Percentiles rank a stretch among this genome's conserved stretches.
Conservation (phyloP, 2,329 filamentous ascomycete species). For the Trichoderma guizhouense region DNA sequence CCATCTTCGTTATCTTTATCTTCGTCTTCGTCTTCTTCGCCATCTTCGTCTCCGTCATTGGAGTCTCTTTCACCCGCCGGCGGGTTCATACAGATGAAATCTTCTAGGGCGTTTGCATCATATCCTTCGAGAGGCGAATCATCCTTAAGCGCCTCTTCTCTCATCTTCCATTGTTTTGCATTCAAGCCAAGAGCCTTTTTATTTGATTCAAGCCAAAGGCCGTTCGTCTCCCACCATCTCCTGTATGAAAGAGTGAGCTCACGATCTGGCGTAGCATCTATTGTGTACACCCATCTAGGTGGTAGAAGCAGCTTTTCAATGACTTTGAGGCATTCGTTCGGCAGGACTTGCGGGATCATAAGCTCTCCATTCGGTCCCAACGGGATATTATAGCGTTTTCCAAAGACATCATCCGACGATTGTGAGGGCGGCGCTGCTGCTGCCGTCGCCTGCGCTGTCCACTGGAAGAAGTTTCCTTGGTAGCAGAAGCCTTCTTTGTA, state of each 20-base stretch:
- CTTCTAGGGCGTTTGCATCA: constrained; percentile 19
- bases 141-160: constrained; percentile 22
- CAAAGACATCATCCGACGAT: neutral
- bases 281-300: constrained; percentile 10
- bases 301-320: constrained; percentile 21
- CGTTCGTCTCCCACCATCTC: constrained; percentile 25
- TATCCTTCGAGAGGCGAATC: constrained; percentile 15
- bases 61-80: neutral
- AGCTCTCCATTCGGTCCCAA: constrained; percentile 21
- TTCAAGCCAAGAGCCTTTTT: constrained; percentile 22
- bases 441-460: neutral
- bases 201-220: constrained; percentile 22
- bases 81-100: constrained; percentile 23
- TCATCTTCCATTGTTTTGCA: constrained; percentile 23
- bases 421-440: neutral
- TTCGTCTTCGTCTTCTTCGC: neutral
- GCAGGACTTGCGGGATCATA: constrained; percentile 22
- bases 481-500: neutral
- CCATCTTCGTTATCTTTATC: neutral
- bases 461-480: neutral
- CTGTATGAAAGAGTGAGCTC: constrained; percentile 20
- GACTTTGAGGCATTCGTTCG: constrained; percentile 16
- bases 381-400: neutral
- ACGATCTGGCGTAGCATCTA: constrained; percentile 23
- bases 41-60: neutral